Evolutionary conservation across 495 filamentous ascomycete species (phyloP).

Genomic region (Letharia columbiana): DNA sequence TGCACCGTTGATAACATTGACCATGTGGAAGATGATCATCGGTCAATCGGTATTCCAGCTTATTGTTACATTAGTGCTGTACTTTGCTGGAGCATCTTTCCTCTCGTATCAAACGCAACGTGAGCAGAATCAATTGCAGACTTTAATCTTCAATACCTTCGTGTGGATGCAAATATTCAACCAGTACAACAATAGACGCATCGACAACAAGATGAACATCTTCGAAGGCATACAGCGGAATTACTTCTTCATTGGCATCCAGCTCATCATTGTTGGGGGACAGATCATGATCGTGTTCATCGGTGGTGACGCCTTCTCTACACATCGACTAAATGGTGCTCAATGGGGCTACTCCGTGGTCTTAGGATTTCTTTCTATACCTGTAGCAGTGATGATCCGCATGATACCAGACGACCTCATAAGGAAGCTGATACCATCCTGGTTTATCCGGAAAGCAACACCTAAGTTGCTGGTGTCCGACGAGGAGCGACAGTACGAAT

Average conservation of each 20-base stretch:
- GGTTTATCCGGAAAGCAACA: conserved; percentile 38
- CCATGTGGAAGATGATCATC: conserved; percentile 94
- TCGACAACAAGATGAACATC: conserved; percentile 87
- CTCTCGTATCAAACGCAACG: conserved; percentile 44
- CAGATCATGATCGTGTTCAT: conserved; percentile 73
- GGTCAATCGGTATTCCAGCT: conserved; percentile 79
- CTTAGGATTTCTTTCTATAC: conserved; percentile 60
- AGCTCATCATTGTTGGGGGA: conserved; percentile 72
- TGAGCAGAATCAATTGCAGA: conserved; percentile 44
- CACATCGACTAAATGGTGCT: conserved; percentile 48
- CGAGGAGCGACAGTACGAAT: conserved; percentile 61
- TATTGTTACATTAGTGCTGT: conserved; percentile 64
- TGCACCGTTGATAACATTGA: conserved; percentile 63
- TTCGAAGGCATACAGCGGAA: conserved; percentile 77
- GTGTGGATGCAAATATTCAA: conserved; percentile 97
- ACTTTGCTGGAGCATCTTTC: conserved; percentile 62
- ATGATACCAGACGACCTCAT: conserved; percentile 63
- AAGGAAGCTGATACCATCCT: conserved; percentile 44
- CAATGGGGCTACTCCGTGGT: conserved; percentile 73
- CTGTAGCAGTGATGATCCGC: conserved; percentile 63
- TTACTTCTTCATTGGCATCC: conserved; percentile 75
- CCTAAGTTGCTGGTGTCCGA: conserved; percentile 58
- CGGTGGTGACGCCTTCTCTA: conserved; percentile 62
- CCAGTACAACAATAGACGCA: conserved; percentile 70
- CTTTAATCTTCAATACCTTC: conserved; percentile 83